Evolutionary conservation across 73 alveolate genomes (phyloP).

Genomic region (Paramecium sonneborni): DNA sequence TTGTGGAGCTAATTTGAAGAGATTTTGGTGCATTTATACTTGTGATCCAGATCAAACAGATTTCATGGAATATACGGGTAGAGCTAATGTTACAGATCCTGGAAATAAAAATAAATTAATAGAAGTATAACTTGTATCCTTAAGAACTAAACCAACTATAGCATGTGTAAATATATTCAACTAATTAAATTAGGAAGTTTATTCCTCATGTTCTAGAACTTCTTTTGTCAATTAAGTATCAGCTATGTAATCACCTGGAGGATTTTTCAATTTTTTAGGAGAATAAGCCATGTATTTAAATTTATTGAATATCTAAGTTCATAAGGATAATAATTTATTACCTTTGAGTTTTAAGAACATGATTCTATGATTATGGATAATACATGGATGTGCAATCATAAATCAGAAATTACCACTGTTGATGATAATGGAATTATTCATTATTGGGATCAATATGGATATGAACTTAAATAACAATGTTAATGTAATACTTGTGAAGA

Average conservation of each 20-base stretch:
- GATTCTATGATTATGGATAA: constrained; percentile 14
- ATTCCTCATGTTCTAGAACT: constrained; percentile 65
- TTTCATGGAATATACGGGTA: constrained; percentile 56
- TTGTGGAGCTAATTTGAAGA: constrained; percentile 72
- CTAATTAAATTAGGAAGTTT: background rate
- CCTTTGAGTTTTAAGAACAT: constrained; percentile 48
- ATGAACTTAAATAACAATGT: constrained; percentile 48
- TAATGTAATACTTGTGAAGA: constrained; percentile 66
- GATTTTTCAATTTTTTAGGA: constrained; percentile 72
- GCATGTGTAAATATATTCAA: constrained; percentile 54
- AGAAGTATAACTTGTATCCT: constrained; percentile 54
- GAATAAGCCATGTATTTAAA: constrained; percentile 64
- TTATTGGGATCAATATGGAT: constrained; percentile 29
- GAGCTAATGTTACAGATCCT: constrained; percentile 68
- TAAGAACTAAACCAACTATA: constrained; percentile 52
- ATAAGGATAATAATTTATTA: constrained; percentile 59
- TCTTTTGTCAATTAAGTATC: constrained; percentile 71
- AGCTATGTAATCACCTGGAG: constrained; percentile 75
- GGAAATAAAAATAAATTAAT: constrained; percentile 42
- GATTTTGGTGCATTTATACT: constrained; percentile 78
- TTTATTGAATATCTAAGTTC: background rate
- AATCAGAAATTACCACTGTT: background rate
- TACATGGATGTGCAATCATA: constrained; percentile 34
- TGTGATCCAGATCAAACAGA: constrained; percentile 72
- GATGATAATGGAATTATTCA: constrained; percentile 51